phyloP scores from a whole-genome alignment of 2,329 filamentous ascomycete species.

The Sporothrix inflata region DNA sequence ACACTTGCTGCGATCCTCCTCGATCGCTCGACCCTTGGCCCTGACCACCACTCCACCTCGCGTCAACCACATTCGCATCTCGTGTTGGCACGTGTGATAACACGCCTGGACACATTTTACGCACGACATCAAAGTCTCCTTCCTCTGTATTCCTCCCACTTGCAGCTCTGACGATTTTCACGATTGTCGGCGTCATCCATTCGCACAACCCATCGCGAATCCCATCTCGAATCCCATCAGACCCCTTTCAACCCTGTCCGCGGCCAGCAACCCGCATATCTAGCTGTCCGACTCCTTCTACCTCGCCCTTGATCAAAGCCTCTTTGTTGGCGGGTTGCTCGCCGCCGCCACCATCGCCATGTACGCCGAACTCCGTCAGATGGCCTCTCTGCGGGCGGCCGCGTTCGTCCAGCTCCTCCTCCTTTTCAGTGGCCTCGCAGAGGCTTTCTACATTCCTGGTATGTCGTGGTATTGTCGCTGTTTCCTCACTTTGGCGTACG shows the following conservation, averaged over 20 bases:
- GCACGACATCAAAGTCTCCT: no score
- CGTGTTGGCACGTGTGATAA: slow-evolving; percentile 1
- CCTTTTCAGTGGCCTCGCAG: slow-evolving; percentile 48
- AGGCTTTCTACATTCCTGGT: slow-evolving; percentile 88
- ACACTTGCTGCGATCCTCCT: slow-evolving; percentile 8
- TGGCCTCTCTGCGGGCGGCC: slow-evolving; percentile 47
- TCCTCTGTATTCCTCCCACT: neutral
- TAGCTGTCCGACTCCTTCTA: neutral
- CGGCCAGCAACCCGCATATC: slow-evolving; percentile 14
- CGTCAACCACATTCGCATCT: slow-evolving; percentile 23
- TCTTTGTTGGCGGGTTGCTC: slow-evolving; percentile 14
- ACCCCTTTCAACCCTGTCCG: neutral
- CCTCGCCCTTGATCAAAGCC: neutral
- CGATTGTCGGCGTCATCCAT: neutral
- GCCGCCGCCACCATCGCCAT: slow-evolving; percentile 16
- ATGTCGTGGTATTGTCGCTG: slow-evolving; percentile 39
- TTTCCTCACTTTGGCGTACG: no score
- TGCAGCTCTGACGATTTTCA: neutral
- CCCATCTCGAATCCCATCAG: neutral
- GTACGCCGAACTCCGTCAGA: slow-evolving; percentile 24
- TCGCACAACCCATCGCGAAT: neutral
- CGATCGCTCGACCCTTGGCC: neutral
- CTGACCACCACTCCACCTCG: neutral
- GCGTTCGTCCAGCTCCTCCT: slow-evolving; percentile 47
- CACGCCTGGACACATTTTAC: neutral